Conservation (phyloP, 441 rosid species). For the Daphne laureola region DNA sequence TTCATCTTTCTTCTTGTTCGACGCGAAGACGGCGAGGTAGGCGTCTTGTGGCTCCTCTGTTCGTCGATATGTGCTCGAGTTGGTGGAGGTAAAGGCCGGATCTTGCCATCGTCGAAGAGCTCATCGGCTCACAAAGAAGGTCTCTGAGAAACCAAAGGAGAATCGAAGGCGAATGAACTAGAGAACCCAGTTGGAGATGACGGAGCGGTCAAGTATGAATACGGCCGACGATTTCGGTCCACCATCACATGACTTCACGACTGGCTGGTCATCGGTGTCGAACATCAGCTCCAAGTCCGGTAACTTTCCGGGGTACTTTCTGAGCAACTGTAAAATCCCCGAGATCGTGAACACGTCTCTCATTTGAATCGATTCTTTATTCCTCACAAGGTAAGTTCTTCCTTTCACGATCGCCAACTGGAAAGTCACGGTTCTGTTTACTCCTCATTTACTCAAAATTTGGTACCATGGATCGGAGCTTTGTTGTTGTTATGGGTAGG, state of each 20-base stretch:
- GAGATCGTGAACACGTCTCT: conserved; percentile 63
- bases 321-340: conserved; percentile 68
- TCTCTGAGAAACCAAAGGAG: conserved; percentile 25
- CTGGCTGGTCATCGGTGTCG: conserved; percentile 59
- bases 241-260: conserved; percentile 22
- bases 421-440: conserved; percentile 48
- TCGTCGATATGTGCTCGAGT: conserved; percentile 29
- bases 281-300: conserved; percentile 86
- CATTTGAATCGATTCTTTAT: conserved; percentile 39
- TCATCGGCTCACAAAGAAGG: conserved; percentile 56
- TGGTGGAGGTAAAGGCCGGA: conserved; percentile 53
- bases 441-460: too few species aligned
- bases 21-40: conserved; percentile 40
- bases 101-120: conserved; percentile 72
- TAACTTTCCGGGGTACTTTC: conserved; percentile 57
- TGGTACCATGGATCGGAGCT: too few species aligned
- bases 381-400: conserved; percentile 47
- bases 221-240: conserved; percentile 19
- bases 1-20: conserved; percentile 44
- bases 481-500: too few species aligned
- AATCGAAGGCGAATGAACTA: conserved; percentile 44
- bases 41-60: conserved; percentile 16
- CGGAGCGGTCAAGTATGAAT: conserved; percentile 27
- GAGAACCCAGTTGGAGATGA: conserved; percentile 49
- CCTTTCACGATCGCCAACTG: conserved; percentile 43